A percentile compares a stretch with the other conserved stretches of the same genome.
Evolutionary conservation across 768 basidiomycete species (phyloP).

Genomic region (Phanerodontia chrysosporium): DNA sequence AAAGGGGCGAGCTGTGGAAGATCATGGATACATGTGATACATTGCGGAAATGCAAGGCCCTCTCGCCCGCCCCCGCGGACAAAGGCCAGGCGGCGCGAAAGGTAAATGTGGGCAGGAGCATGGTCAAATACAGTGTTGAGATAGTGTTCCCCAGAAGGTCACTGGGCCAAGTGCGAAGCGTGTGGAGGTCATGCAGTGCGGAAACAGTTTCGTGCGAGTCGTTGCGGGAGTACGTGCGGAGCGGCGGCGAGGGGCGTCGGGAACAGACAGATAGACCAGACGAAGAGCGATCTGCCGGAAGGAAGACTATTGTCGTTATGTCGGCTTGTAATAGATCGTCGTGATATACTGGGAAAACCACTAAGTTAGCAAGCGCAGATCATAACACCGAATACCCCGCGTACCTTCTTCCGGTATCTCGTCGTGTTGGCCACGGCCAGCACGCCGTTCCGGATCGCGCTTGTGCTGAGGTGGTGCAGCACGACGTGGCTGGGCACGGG

Average conservation of each 20-base stretch:
- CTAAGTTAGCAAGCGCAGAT: constrained; percentile 12
- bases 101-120: background rate
- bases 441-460: constrained; percentile 91
- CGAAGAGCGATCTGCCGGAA: background rate
- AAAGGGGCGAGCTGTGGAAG: too few relatives aligned
- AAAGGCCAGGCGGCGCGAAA: background rate
- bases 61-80: background rate
- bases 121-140: constrained; percentile 4
- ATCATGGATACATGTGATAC: constrained; percentile 5
- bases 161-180: background rate
- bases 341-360: constrained; percentile 63
- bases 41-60: background rate
- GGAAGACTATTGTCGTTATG: constrained; percentile 25
- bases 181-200: background rate
- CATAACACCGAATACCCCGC: constrained; percentile 16
- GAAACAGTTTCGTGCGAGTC: background rate
- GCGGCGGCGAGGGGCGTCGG: background rate
- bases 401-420: constrained; percentile 86
- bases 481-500: constrained; percentile 94
- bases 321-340: constrained; percentile 79
- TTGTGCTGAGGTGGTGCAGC: constrained; percentile 90
- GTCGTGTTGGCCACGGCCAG: constrained; percentile 90
- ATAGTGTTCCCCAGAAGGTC: background rate
- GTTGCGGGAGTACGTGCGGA: background rate
- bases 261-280: background rate